Percentiles rank a stretch among this genome's conserved stretches.
Evolutionary conservation across 768 basidiomycete species (phyloP).

Genomic region (Strobilomyces echinocephalus): DNA sequence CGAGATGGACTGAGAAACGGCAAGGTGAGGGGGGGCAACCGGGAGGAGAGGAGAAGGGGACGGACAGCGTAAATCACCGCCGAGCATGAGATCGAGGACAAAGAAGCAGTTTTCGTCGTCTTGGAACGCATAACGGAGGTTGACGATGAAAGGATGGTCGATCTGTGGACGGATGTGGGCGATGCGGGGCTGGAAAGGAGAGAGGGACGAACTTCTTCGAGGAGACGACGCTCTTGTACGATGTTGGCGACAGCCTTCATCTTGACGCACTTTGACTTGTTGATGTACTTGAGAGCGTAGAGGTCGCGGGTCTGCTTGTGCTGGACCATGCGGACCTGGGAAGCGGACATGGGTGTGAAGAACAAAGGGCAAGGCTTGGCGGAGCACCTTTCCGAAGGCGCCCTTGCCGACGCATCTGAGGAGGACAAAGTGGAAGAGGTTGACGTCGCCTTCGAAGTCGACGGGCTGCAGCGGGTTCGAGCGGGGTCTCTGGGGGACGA

Average conservation of each 20-base stretch:
- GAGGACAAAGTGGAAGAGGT: constrained; percentile 94
- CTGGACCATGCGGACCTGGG: constrained; percentile 95
- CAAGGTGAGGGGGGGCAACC: neutral
- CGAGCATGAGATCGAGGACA: constrained; percentile 94
- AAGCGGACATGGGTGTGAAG: constrained; percentile 4
- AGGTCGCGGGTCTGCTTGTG: constrained; percentile 97
- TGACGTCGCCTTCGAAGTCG: constrained; percentile 93
- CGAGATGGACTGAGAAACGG: constrained; percentile 70
- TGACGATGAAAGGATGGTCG: constrained; percentile 93
- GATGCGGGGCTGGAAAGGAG: neutral
- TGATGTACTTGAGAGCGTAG: constrained; percentile 99
- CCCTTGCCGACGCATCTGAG: constrained; percentile 97
- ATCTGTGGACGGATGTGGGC: constrained; percentile 47
- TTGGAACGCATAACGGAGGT: constrained; percentile 93
- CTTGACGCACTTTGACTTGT: constrained; percentile 95
- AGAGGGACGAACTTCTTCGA: constrained; percentile 77
- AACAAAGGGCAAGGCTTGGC: neutral
- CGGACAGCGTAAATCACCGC: constrained; percentile 90
- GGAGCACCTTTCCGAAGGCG: constrained; percentile 89
- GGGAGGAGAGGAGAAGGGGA: neutral
- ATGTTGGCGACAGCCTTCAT: constrained; percentile 98
- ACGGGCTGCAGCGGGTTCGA: constrained; percentile 58
- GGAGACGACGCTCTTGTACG: constrained; percentile 88
- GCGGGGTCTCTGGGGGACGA: rapidly evolving
- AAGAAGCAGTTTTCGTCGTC: constrained; percentile 99